Evolutionary conservation across 306 rosid genomes (phyloP), one percentile per base, ranked within the genome.

Genomic region (Elaeagnus macrophylla): DNA sequence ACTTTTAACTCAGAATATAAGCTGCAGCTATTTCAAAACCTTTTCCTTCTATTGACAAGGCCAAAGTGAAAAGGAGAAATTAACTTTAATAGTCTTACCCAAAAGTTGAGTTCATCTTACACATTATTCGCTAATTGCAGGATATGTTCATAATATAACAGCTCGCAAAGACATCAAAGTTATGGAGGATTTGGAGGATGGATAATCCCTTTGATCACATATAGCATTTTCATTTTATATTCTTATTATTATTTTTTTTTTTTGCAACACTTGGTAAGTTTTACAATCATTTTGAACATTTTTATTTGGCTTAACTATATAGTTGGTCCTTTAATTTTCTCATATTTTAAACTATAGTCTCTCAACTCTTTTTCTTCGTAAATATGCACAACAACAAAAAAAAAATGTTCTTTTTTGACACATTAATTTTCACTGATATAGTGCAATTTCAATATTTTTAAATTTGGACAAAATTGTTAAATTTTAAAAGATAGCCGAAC

Each of bases 131-230:
- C 51, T 68, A 10, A 60, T 66, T 77, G 75, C 85, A 91, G 97
- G 97, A 61, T 91, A 83, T 19, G 97, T 87, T 72, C 96, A 91
- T 79, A 91, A 91, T 86, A 86, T 91, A 66, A 91, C 96, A 45
- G 72, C 95, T 68, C 91, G 95, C 50, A 80, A 73, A 20, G 87
- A 84, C 81, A 86, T 91, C 49, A 88, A 83, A 64, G 69, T 86
- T 17, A 86, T 84, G 97, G 93, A 79, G 75, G 95, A 84, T 75
- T 75, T 86, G 75, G 96, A 87, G 60, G 75, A 88, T 60, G 79
- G 85, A 72, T 75, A 72, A 38, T 86, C 86, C 11, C 68, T 83
- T 9, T 80, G 89, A 81, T 48, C 68, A 19, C 61, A 47, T 18
- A 47, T 49, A 10, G 36, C 20, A 32, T 54, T 25, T 55, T 13